phyloP scores from a whole-genome alignment of 192 early-diverging fungal species.

The Paraglomus occultum region DNA sequence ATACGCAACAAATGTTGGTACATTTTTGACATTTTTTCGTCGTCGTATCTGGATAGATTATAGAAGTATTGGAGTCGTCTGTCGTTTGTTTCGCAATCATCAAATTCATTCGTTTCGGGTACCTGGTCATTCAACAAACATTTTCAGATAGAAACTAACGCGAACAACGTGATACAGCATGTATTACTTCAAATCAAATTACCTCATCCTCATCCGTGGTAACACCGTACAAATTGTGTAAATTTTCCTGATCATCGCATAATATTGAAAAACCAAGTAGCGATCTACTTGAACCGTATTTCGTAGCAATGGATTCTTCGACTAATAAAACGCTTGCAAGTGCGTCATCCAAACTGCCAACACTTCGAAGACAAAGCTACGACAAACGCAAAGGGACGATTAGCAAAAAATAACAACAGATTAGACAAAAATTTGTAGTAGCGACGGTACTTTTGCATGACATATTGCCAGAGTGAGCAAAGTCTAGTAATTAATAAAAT shows the following conservation, averaged over 20 bases:
- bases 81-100: too few species aligned
- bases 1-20: conserved; percentile 22
- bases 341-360: conserved; percentile 15
- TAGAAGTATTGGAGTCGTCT: not conserved
- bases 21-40: conserved; percentile 18
- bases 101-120: too few species aligned
- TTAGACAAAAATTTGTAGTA: conserved; percentile 1
- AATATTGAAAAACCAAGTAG: conserved; percentile 11
- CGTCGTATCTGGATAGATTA: not conserved
- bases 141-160: too few species aligned
- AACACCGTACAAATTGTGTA: conserved; percentile 11
- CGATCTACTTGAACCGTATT: conserved; percentile 11
- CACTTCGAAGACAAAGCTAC: conserved; percentile 18
- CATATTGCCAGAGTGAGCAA: conserved; percentile 4
- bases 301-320: conserved; percentile 16
- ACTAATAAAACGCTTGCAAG: conserved; percentile 12
- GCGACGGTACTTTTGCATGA: conserved; percentile 1
- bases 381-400: not conserved
- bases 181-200: too few species aligned
- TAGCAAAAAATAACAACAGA: not conserved
- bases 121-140: too few species aligned
- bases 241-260: conserved; percentile 26
- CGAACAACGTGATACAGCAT: too few species aligned
- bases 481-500: conserved; percentile 4
- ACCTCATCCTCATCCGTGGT: too few species aligned